These are phyloP conservation scores for Kluyveromyces marxianus DNA, from an alignment of 1,139 yeast genomes.

Conservation along the genomic window DNA sequence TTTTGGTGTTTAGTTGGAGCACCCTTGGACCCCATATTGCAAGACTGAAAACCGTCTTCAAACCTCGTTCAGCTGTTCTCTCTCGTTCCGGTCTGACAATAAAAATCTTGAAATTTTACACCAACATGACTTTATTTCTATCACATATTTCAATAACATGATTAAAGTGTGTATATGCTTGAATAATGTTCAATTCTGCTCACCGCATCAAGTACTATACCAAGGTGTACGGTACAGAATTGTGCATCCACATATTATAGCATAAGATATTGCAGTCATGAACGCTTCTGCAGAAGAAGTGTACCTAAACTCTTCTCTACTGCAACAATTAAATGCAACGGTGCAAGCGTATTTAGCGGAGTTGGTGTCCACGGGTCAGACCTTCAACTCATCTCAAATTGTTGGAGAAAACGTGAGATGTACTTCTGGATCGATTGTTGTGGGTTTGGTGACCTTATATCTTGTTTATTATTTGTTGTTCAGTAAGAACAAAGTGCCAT, in stretches of 20 bases:
- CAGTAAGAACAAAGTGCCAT: slow-evolving; percentile 23
- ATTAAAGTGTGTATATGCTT: too few species aligned
- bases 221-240: too few species aligned
- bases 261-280: neutral
- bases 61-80: neutral
- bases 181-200: too few species aligned
- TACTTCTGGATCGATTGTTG: slow-evolving; percentile 16
- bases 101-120: too few species aligned
- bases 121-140: too few species aligned
- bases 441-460: slow-evolving; percentile 15
- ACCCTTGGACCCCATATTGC: too few species aligned
- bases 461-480: slow-evolving; percentile 18
- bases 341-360: slow-evolving; percentile 22
- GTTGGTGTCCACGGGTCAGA: slow-evolving; percentile 12
- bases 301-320: slow-evolving; percentile 21
- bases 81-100: neutral
- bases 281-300: slow-evolving; percentile 7
- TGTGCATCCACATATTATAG: too few species aligned
- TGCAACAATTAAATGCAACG: slow-evolving; percentile 23
- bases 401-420: slow-evolving; percentile 12
- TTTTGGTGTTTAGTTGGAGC: too few species aligned
- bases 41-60: neutral
- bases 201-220: too few species aligned
- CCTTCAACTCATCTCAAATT: slow-evolving; percentile 11
- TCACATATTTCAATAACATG: too few species aligned